A percentile compares a stretch with the other conserved stretches of the same genome.
Evolutionary conservation across 2,329 filamentous ascomycete genomes (phyloP).

Genomic region (Thelonectria rubi): DNA sequence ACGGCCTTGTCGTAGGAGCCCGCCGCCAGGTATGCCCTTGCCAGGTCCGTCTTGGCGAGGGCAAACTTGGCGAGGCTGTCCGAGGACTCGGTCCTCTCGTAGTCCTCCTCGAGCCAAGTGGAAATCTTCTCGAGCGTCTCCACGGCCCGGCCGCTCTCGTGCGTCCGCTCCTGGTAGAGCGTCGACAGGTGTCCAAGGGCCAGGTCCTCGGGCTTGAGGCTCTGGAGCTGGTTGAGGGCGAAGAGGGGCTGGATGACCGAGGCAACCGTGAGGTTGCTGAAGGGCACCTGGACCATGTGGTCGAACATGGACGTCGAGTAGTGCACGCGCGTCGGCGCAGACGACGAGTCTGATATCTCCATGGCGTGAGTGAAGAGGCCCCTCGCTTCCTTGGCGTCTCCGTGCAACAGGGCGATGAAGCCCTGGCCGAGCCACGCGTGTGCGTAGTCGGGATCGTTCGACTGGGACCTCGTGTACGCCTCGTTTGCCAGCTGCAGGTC

Average conservation of each 20-base stretch:
- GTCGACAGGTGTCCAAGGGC: conserved; percentile 80
- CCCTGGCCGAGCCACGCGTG: conserved; percentile 96
- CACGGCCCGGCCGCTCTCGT: conserved; percentile 72
- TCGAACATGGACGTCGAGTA: conserved; percentile 88
- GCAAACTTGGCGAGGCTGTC: conserved; percentile 79
- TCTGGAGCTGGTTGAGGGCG: conserved; percentile 81
- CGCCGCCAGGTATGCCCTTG: conserved; percentile 80
- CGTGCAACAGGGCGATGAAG: conserved; percentile 79
- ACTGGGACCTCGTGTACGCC: conserved; percentile 90
- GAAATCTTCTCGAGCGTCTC: conserved; percentile 73
- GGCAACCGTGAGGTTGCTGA: conserved; percentile 57
- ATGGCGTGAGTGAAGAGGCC: conserved; percentile 93
- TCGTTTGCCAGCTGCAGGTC: conserved; percentile 89
- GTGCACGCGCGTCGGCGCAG: conserved; percentile 76
- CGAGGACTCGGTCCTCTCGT: conserved; percentile 82
- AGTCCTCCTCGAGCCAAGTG: conserved; percentile 77
- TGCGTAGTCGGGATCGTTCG: conserved; percentile 91
- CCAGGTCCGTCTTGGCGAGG: conserved; percentile 85
- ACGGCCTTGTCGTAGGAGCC: conserved; percentile 73
- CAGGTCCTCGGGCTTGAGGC: conserved; percentile 75
- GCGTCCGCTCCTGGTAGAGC: conserved; percentile 82
- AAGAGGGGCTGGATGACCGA: conserved; percentile 88
- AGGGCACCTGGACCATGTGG: conserved; percentile 69
- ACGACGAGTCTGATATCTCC: conserved; percentile 85
- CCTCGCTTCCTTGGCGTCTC: conserved; percentile 79